Base-by-base conservation (phyloP, 2,329 filamentous ascomycete species). In the Penicillium sp. region DNA sequence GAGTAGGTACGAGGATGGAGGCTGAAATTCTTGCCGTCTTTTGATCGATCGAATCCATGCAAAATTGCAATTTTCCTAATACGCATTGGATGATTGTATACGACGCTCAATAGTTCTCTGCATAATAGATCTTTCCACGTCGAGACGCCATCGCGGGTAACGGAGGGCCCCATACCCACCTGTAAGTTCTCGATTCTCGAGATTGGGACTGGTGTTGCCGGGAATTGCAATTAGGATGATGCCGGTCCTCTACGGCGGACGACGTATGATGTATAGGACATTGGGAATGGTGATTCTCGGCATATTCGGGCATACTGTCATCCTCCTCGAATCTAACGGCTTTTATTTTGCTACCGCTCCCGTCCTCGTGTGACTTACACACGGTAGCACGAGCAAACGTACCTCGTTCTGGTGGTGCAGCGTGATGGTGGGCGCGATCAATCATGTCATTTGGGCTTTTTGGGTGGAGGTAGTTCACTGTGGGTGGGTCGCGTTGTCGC, bases 91-190 rank as follows among this genome's bases (percentile, higher is more conserved):
- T 11, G 0, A 11, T 34, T 47, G 9, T n/a, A 10, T 10, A 23
- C 3, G 2, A 11, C 1, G 16, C 15, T 36, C 50, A 36, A 36
- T 19, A 1, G 2, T 19, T 15, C 29, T 45, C 39, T 15, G 15
- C 9, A n/a, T 36, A 19, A 21, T 40, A 36, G 4, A 21, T 10
- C 5, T 33, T 44, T 21, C 7, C 50, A 27, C 8, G 6, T 15
- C 3, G 15, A 19, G 11, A 15, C 2, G 5, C 21, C 11, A n/a
- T 10, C 11, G 1, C 16, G 2, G 50, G 50, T 13, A 52, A 27
- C 2, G 50, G 50, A 11, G 50, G 50, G 7, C 50, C 50, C 50
- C 50, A 52, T 25, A 45, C 50, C 50, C 50, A 52, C 11, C 50
- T 52, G 6, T 11, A 27, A 15, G 29, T 52, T 36, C 39, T 15